A percentile compares a stretch with the other conserved stretches of the same genome.
These are phyloP conservation scores for Talaromyces sp. DNA, from an alignment of 2,329 filamentous ascomycete species.

Conservation along the genomic window DNA sequence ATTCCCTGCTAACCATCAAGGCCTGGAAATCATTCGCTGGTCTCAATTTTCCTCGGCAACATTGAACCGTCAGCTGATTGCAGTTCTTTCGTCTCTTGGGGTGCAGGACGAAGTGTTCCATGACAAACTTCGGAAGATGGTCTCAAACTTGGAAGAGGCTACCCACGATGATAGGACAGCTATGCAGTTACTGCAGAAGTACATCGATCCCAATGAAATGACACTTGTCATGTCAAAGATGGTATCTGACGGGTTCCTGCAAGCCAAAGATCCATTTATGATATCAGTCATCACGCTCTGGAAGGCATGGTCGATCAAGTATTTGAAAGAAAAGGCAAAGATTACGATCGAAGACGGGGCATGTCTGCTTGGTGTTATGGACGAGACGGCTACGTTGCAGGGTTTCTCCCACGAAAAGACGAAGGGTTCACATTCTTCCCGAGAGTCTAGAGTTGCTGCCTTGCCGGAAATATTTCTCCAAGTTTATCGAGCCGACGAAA, in stretches of 20 bases:
- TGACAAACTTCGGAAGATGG: slow-evolving; percentile 63
- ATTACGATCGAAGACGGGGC: slow-evolving; percentile 79
- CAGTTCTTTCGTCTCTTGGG: slow-evolving; percentile 75
- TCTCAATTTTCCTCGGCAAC: slow-evolving; percentile 74
- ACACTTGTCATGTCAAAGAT: slow-evolving; percentile 72
- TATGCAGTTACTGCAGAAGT: slow-evolving; percentile 64
- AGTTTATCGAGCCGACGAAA: slow-evolving; percentile 58
- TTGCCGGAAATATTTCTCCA: slow-evolving; percentile 90
- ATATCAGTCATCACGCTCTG: slow-evolving; percentile 76
- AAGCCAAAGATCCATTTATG: slow-evolving; percentile 72
- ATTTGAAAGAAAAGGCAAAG: slow-evolving; percentile 87
- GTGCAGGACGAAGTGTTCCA: slow-evolving; percentile 66
- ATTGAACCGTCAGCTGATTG: slow-evolving; percentile 86
- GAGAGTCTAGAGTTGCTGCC: slow-evolving; percentile 46
- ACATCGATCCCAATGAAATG: slow-evolving; percentile 80
- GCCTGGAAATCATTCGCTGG: slow-evolving; percentile 79
- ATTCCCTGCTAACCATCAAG: slow-evolving; percentile 68
- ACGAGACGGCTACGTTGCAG: slow-evolving; percentile 73
- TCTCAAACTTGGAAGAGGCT: slow-evolving; percentile 65
- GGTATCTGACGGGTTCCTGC: slow-evolving; percentile 76
- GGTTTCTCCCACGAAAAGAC: slow-evolving; percentile 63
- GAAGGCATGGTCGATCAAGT: slow-evolving; percentile 84
- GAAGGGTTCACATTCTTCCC: slow-evolving; percentile 28
- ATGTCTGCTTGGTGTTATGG: slow-evolving; percentile 82
- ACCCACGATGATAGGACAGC: slow-evolving; percentile 65